These are phyloP conservation scores for Harringtonia aguacate DNA, from an alignment of 2,329 filamentous ascomycete genomes.

Conservation along the genomic window DNA sequence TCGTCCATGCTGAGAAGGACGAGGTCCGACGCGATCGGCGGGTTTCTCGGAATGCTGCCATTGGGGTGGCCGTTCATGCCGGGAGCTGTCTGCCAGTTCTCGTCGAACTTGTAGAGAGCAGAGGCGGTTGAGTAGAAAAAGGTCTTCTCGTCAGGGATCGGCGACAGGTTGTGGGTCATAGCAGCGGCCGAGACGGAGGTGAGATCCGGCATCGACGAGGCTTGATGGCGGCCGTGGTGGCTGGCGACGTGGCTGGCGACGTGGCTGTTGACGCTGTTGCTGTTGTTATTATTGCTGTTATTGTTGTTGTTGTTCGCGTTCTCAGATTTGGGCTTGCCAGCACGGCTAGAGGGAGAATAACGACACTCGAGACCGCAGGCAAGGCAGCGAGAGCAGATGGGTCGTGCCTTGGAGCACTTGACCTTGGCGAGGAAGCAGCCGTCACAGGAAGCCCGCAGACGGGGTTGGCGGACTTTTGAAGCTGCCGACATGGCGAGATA, in stretches of 20 bases:
- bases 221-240: background rate
- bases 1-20: slow-evolving; percentile 21
- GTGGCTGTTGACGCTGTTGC: too few relatives aligned
- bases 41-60: slow-evolving; percentile 21
- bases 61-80: slow-evolving; percentile 19
- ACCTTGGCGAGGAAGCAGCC: slow-evolving; percentile 45
- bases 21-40: slow-evolving; percentile 23
- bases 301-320: slow-evolving; percentile 15
- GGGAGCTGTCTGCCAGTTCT: slow-evolving; percentile 27
- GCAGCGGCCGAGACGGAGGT: slow-evolving; percentile 5
- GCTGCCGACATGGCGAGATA: slow-evolving; percentile 11
- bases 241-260: too few relatives aligned
- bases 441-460: slow-evolving; percentile 33
- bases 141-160: slow-evolving; percentile 17
- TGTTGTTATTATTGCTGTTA: background rate
- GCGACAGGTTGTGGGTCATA: slow-evolving; percentile 13
- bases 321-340: slow-evolving; percentile 36
- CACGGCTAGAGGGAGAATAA: slow-evolving; percentile 41
- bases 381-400: slow-evolving; percentile 41
- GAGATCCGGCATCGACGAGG: slow-evolving; percentile 1
- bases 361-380: slow-evolving; percentile 36
- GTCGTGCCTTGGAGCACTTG: slow-evolving; percentile 43
- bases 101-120: slow-evolving; percentile 23
- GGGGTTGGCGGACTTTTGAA: slow-evolving; percentile 17
- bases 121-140: slow-evolving; percentile 18